These are phyloP conservation scores for Colletotrichum limetticola DNA, from an alignment of 2,329 filamentous ascomycete species.

Conservation along the genomic window DNA sequence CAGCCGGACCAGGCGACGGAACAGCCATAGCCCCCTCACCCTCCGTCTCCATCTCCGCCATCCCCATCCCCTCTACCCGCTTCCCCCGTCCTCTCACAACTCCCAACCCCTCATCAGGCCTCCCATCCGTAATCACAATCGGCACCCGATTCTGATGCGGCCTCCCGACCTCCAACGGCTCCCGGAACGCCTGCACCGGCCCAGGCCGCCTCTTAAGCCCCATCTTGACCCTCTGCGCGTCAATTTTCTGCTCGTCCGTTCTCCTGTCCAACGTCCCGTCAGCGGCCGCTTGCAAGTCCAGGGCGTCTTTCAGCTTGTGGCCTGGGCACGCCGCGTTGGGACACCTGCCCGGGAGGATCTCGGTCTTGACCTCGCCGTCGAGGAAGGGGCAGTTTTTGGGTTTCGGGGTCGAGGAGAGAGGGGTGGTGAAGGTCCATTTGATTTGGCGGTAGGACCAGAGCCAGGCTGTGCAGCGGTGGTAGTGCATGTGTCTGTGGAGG, in stretches of 20 bases:
- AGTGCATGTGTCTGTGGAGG: constrained; percentile 34
- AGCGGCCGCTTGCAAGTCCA: constrained; percentile 49
- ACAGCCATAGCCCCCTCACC: not conserved
- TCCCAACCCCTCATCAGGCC: constrained; percentile 1
- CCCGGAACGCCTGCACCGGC: constrained; percentile 8
- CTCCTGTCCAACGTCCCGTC: constrained; percentile 70
- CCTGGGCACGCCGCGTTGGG: constrained; percentile 17
- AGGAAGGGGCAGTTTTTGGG: constrained; percentile 25
- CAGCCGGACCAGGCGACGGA: not conserved
- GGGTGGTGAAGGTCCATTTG: constrained; percentile 24
- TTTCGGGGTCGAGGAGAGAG: constrained; percentile 19
- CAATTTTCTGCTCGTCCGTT: constrained; percentile 93
- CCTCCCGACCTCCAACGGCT: constrained; percentile 25
- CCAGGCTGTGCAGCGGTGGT: constrained; percentile 28
- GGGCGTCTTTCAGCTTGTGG: constrained; percentile 1
- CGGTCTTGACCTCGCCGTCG: constrained; percentile 18
- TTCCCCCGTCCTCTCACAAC: not conserved
- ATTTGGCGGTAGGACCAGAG: constrained; percentile 17
- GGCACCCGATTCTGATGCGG: constrained; percentile 26
- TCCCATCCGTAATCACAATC: constrained; percentile 11
- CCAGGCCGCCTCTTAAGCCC: constrained; percentile 13
- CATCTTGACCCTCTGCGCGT: constrained; percentile 57
- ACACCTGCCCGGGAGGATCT: constrained; percentile 32
- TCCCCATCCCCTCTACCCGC: not conserved
- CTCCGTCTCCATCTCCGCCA: not conserved